These are phyloP conservation scores for Pseudotulostoma volvatum DNA, from an alignment of 495 filamentous ascomycete genomes.

Conservation along the genomic window DNA sequence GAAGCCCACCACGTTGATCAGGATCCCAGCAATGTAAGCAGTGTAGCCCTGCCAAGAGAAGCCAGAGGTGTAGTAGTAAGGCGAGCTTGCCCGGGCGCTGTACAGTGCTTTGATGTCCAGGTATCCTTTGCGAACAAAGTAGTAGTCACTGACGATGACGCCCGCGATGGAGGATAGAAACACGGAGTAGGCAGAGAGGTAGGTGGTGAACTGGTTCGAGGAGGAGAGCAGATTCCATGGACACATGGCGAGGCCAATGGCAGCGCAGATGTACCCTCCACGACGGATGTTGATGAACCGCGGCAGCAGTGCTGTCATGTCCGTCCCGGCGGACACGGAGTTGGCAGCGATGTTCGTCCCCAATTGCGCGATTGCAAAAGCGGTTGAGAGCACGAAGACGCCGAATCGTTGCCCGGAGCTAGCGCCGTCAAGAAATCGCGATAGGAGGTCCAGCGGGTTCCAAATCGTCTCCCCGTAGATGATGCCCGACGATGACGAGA, in stretches of 20 bases:
- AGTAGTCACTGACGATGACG: slow-evolving; percentile 83
- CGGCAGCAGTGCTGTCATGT: slow-evolving; percentile 80
- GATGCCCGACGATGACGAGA: slow-evolving; percentile 67
- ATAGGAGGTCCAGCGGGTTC: slow-evolving; percentile 69
- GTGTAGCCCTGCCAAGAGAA: slow-evolving; percentile 71
- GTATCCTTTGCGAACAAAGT: slow-evolving; percentile 71
- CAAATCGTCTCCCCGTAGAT: slow-evolving; percentile 62
- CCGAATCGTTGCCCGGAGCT: slow-evolving; percentile 65
- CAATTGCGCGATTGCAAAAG: slow-evolving; percentile 75
- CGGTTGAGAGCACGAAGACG: slow-evolving; percentile 70
- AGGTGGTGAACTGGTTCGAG: slow-evolving; percentile 86
- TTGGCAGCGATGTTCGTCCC: slow-evolving; percentile 93
- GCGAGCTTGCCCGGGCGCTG: slow-evolving; percentile 43
- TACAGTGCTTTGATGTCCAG: slow-evolving; percentile 67
- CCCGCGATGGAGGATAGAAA: slow-evolving; percentile 88
- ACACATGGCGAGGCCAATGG: slow-evolving; percentile 72
- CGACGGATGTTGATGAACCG: slow-evolving; percentile 78
- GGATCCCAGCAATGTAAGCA: slow-evolving; percentile 70
- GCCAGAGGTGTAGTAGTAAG: slow-evolving; percentile 60
- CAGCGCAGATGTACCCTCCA: slow-evolving; percentile 77
- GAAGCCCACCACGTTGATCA: slow-evolving; percentile 89
- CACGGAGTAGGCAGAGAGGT: slow-evolving; percentile 87
- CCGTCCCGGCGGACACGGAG: slow-evolving; percentile 75
- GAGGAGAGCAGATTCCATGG: slow-evolving; percentile 69
- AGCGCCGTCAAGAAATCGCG: slow-evolving; percentile 55